phyloP scores from a whole-genome alignment of 2,329 filamentous ascomycete genomes.

The Clonostachys byssicola region DNA sequence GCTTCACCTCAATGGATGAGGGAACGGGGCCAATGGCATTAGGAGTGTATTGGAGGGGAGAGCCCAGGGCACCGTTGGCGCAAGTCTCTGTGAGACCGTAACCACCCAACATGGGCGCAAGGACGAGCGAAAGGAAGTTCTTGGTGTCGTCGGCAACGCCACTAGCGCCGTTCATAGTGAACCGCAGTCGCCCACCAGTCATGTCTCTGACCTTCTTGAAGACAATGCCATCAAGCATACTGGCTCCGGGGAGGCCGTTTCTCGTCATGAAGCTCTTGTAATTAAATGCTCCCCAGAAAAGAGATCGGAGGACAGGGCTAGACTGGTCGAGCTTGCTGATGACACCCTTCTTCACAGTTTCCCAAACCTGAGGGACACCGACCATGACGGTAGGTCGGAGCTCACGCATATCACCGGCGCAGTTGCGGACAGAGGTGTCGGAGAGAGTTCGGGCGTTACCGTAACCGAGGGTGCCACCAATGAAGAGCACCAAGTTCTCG shows the following conservation, averaged over 20 bases:
- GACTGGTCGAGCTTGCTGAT: constrained; percentile 71
- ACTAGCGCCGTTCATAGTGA: constrained; percentile 92
- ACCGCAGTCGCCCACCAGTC: constrained; percentile 82
- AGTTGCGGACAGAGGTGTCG: constrained; percentile 82
- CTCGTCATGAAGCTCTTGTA: constrained; percentile 56
- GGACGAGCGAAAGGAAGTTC: constrained; percentile 84
- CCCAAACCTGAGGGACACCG: constrained; percentile 95
- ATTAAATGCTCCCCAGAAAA: constrained; percentile 70
- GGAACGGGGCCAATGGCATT: constrained; percentile 74
- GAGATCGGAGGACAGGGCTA: constrained; percentile 63
- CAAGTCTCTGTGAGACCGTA: constrained; percentile 95
- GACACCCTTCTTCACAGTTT: constrained; percentile 95
- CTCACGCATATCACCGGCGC: constrained; percentile 88
- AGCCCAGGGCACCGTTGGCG: constrained; percentile 77
- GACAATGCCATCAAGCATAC: constrained; percentile 73
- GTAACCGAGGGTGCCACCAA: constrained; percentile 90
- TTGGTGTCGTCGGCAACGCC: constrained; percentile 85
- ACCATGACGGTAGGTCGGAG: constrained; percentile 86
- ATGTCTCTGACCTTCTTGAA: constrained; percentile 90
- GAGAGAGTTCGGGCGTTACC: constrained; percentile 87
- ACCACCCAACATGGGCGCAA: constrained; percentile 90
- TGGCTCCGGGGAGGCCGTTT: constrained; percentile 60
- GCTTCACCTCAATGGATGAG: constrained; percentile 78
- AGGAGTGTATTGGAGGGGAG: constrained; percentile 80
- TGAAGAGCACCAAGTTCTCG: constrained; percentile 84